Percentiles rank a stretch among this genome's conserved stretches.
phyloP scores from a whole-genome alignment of 2,329 filamentous ascomycete species.

The Venturiaceae sp. region DNA sequence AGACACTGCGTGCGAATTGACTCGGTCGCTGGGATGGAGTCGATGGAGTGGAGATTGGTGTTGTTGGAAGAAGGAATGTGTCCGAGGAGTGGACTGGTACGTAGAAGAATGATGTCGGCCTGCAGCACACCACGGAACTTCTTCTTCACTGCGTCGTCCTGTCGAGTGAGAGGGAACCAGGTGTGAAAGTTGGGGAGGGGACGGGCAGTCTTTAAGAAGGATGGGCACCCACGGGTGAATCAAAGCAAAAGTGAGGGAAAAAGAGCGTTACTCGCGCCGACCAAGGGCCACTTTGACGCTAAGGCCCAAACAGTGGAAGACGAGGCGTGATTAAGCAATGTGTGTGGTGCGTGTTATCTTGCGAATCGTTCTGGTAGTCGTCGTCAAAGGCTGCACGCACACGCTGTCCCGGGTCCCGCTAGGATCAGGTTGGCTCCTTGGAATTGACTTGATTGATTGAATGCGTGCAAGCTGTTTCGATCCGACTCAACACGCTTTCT shows the following conservation, averaged over 20 bases:
- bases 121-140: neutral
- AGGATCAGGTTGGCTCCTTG: neutral
- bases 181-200: neutral
- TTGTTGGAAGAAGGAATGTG: neutral
- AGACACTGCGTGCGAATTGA: neutral
- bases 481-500: neutral
- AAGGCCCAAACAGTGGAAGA: neutral
- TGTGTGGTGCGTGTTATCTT: neutral
- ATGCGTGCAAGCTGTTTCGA: neutral
- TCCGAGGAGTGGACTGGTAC: neutral
- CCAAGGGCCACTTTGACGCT: neutral
- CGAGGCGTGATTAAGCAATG: constrained; percentile 4
- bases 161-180: neutral
- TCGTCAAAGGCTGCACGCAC: neutral
- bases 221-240: neutral
- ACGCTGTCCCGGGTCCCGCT: neutral
- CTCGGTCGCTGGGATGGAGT: neutral
- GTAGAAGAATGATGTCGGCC: neutral
- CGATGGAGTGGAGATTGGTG: neutral
- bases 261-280: neutral
- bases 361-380: neutral
- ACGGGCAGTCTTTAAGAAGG: neutral
- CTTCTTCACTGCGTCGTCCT: neutral
- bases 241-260: neutral
- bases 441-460: neutral